Conservation (phyloP, 345 rosid genomes). For the Lenwebbia sp. region DNA sequence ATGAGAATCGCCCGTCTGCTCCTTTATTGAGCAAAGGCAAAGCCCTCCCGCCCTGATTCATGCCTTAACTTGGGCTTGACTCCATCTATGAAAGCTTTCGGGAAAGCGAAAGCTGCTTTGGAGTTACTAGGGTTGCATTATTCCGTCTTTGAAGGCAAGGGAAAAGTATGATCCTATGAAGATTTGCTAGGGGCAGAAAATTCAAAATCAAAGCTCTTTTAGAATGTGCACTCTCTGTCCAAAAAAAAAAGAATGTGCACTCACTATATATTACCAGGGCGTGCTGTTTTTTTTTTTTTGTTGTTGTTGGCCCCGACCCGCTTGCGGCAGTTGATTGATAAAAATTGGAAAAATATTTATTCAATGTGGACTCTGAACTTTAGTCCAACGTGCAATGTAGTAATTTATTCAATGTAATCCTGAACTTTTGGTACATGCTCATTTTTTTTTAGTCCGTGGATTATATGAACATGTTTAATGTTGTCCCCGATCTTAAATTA, state of each 20-base stretch:
- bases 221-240: not conserved
- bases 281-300: not conserved
- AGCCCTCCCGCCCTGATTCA: not conserved
- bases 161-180: slow-evolving; percentile 14
- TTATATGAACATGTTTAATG: no score
- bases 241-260: no score
- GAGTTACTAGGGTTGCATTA: not conserved
- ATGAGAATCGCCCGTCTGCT: not conserved
- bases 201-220: not conserved
- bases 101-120: slow-evolving; percentile 5
- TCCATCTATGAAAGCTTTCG: not conserved
- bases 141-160: slow-evolving; percentile 5
- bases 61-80: slow-evolving; percentile 11
- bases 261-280: not conserved
- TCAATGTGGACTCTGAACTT: no score
- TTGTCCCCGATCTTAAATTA: no score
- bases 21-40: not conserved
- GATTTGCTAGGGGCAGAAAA: not conserved
- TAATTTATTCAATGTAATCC: no score
- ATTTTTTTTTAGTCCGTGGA: no score
- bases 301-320: not conserved
- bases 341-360: not conserved
- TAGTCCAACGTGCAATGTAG: no score
- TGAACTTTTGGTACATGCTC: no score
- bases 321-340: not conserved